A percentile compares a stretch with the other conserved stretches of the same genome.
Conservation (phyloP, 768 basidiomycete species). For the Leccinum barrowsii region DNA sequence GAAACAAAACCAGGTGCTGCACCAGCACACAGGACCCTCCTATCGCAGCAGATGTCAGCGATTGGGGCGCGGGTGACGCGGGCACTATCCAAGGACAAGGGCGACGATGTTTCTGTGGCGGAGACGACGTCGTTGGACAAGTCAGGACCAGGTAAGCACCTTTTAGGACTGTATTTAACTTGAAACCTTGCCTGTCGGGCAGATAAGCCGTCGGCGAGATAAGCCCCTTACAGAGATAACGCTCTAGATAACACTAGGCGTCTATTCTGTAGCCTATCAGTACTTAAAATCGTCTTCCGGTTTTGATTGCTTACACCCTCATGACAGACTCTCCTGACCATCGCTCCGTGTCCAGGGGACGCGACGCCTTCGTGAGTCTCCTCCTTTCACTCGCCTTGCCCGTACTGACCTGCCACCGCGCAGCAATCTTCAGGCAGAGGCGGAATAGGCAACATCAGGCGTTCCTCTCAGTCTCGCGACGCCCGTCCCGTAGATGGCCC, state of each 20-base stretch:
- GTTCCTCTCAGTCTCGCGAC: conserved; percentile 44
- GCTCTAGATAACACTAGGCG: conserved; percentile 15
- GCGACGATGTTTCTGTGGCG: not conserved
- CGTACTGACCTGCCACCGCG: not conserved
- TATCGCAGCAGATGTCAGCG: conserved; percentile 19
- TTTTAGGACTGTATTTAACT: not conserved
- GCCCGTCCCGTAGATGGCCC: conserved; percentile 39
- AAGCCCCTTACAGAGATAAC: conserved; percentile 19
- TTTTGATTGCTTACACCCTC: conserved; percentile 1
- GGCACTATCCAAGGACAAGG: conserved; percentile 12
- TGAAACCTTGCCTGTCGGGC: not conserved
- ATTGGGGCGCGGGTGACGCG: conserved; percentile 17
- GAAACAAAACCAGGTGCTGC: conserved; percentile 2
- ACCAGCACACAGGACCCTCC: conserved; percentile 7
- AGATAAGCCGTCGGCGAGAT: conserved; percentile 19
- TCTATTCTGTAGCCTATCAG: not conserved
- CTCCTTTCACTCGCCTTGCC: not conserved
- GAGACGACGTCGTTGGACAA: conserved; percentile 15
- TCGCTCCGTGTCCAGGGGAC: conserved; percentile 56
- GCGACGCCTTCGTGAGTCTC: conserved; percentile 52
- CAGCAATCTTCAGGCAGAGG: conserved; percentile 65
- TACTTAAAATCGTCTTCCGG: not conserved
- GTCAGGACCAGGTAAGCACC: conserved; percentile 9
- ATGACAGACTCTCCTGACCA: conserved; percentile 31
- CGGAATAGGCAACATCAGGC: conserved; percentile 65